These are phyloP conservation scores for Chiua virens DNA, from an alignment of 768 basidiomycete species.

Conservation along the genomic window DNA sequence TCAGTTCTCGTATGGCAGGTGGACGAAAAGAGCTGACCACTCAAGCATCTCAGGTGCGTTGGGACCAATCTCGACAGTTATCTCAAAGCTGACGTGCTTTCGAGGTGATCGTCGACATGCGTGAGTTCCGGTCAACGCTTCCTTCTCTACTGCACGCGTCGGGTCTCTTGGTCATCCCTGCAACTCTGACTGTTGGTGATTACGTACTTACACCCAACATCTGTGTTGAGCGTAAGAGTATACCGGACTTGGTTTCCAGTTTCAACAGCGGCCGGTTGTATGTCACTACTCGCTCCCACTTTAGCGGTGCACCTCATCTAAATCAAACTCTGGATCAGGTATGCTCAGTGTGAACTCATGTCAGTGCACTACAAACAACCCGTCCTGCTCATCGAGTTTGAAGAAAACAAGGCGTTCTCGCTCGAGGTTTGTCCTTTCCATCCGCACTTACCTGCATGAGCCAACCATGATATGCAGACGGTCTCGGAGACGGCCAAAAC, in stretches of 20 bases:
- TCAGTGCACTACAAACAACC: conserved; percentile 94
- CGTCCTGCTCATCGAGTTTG: conserved; percentile 92
- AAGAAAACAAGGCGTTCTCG: conserved; percentile 94
- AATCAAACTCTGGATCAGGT: conserved; percentile 47
- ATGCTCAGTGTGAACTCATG: conserved; percentile 97
- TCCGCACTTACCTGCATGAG: neutral
- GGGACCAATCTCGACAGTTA: neutral
- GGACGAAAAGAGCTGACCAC: conserved; percentile 67
- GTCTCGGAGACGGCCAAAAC: conserved; percentile 62
- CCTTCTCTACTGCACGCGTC: conserved; percentile 89
- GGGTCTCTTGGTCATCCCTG: conserved; percentile 77
- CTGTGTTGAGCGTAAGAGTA: conserved; percentile 93
- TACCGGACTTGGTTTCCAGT: conserved; percentile 89
- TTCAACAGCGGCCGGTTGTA: conserved; percentile 93
- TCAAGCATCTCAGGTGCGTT: conserved; percentile 61
- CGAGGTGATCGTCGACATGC: conserved; percentile 94
- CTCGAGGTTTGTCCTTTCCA: conserved; percentile 61
- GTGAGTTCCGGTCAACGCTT: conserved; percentile 92
- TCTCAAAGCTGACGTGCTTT: neutral
- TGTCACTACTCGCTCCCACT: conserved; percentile 34
- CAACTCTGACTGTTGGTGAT: conserved; percentile 92
- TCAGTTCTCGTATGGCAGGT: conserved; percentile 84
- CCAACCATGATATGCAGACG: conserved; percentile 37
- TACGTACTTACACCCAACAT: conserved; percentile 95
- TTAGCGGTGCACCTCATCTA: neutral